Conservation (phyloP, 129 eudicot genomes). For the Ambrosia artemisiifolia region DNA sequence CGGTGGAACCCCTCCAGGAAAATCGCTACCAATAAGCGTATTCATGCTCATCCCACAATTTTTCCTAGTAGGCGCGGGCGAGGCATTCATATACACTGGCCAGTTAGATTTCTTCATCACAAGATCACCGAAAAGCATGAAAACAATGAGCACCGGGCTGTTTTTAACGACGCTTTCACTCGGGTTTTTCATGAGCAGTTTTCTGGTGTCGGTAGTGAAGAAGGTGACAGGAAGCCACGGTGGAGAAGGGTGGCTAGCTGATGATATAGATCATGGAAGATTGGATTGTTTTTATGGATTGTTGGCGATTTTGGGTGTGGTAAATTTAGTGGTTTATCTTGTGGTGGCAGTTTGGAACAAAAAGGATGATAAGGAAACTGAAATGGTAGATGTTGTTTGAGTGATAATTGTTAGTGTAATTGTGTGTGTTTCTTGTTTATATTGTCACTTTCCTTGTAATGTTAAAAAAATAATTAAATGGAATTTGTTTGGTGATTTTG, state of each 20-base stretch:
- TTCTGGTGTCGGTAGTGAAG: constrained; percentile 68
- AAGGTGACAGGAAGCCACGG: constrained; percentile 51
- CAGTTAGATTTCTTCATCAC: constrained; percentile 94
- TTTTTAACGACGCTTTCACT: constrained; percentile 79
- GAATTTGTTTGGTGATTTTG: background rate
- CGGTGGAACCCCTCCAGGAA: constrained; percentile 16
- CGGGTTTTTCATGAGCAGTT: constrained; percentile 86
- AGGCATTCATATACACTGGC: constrained; percentile 91
- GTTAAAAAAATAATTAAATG: constrained; percentile 5
- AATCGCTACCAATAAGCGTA: constrained; percentile 46
- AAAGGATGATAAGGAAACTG: constrained; percentile 36
- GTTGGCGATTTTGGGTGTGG: constrained; percentile 49
- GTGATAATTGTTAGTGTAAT: background rate
- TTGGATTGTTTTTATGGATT: constrained; percentile 68
- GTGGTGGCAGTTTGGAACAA: constrained; percentile 76
- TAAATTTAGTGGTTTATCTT: constrained; percentile 57
- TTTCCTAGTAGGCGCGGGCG: constrained; percentile 78
- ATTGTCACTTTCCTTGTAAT: constrained; percentile 20
- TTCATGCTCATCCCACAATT: constrained; percentile 81
- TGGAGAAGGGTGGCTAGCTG: constrained; percentile 76
- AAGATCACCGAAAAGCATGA: constrained; percentile 92
- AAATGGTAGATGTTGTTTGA: constrained; percentile 30
- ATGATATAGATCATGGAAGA: constrained; percentile 71
- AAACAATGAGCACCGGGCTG: constrained; percentile 95
- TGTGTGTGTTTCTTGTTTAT: constrained; percentile 30